phyloP scores from a whole-genome alignment of 495 filamentous ascomycete species.

The Penicillium maclennaniae region DNA sequence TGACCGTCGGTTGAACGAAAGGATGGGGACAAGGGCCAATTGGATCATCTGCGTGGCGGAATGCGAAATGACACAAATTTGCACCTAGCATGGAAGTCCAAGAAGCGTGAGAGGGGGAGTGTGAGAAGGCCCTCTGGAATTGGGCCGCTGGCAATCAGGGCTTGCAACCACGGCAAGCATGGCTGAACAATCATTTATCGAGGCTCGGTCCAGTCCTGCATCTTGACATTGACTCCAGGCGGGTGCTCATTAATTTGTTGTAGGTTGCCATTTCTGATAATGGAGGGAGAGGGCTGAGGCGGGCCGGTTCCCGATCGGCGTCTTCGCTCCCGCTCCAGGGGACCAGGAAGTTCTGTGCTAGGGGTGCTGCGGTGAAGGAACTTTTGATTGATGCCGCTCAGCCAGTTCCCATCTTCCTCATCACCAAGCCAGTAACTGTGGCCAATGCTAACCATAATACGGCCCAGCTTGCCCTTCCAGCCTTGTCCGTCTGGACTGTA shows the following conservation, averaged over 20 bases:
- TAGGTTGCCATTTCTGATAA: conserved; percentile 33
- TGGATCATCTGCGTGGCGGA: background rate
- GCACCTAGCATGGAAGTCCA: background rate
- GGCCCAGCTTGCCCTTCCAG: conserved; percentile 69
- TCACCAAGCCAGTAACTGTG: conserved; percentile 73
- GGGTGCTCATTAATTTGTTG: conserved; percentile 36
- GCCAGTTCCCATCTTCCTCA: conserved; percentile 55
- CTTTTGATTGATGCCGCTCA: conserved; percentile 52
- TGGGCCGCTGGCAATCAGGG: background rate
- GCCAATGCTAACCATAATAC: conserved; percentile 66
- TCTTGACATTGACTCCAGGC: conserved; percentile 37
- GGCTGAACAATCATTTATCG: conserved; percentile 21
- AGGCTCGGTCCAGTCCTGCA: conserved; percentile 39
- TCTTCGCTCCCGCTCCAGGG: conserved; percentile 63
- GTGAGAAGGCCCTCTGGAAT: background rate
- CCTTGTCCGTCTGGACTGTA: conserved; percentile 67
- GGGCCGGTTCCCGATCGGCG: conserved; percentile 66
- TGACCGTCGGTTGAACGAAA: background rate
- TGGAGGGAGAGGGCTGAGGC: conserved; percentile 43
- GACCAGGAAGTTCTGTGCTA: conserved; percentile 44
- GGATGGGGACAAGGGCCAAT: background rate
- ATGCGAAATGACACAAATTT: background rate
- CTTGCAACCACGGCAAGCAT: background rate
- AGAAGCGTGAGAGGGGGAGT: background rate
- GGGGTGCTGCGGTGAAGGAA: conserved; percentile 43